Evolutionary conservation across 306 rosid genomes (phyloP).

Genomic region (Pueraria montana): DNA sequence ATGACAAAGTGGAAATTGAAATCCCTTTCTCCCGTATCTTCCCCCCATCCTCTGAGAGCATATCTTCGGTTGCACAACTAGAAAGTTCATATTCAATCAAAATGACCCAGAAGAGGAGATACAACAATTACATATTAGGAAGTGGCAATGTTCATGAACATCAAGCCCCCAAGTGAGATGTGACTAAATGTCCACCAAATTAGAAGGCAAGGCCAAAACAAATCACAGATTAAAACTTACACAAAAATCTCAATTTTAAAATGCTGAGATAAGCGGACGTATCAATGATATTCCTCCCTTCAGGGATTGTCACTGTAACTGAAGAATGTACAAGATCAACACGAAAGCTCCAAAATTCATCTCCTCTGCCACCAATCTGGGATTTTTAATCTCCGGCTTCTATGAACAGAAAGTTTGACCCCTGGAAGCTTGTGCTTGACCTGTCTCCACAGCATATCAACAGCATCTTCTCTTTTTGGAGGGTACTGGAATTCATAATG

Average conservation of each 20-base stretch:
- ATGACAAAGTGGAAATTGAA: slow-evolving; percentile 3
- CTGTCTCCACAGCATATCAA: slow-evolving; percentile 96
- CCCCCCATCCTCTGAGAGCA: not conserved
- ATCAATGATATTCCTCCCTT: slow-evolving; percentile 47
- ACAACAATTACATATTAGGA: slow-evolving; percentile 18
- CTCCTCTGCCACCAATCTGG: slow-evolving; percentile 89
- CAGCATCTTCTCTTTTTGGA: slow-evolving; percentile 82
- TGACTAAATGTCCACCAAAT: slow-evolving; percentile 33
- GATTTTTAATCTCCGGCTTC: slow-evolving; percentile 84
- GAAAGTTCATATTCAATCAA: slow-evolving; percentile 5
- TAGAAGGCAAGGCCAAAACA: slow-evolving; percentile 34
- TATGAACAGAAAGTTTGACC: slow-evolving; percentile 75
- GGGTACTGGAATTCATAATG: slow-evolving; percentile 95
- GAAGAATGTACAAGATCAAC: slow-evolving; percentile 61
- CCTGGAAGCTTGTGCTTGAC: slow-evolving; percentile 88
- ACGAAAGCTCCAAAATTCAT: slow-evolving; percentile 52
- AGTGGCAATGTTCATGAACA: slow-evolving; percentile 11
- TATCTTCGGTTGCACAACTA: slow-evolving; percentile 22
- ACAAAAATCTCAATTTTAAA: slow-evolving; percentile 37
- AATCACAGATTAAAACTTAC: slow-evolving; percentile 39
- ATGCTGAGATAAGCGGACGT: slow-evolving; percentile 40
- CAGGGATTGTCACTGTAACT: slow-evolving; percentile 42
- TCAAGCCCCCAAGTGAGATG: slow-evolving; percentile 29
- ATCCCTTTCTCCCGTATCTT: slow-evolving; percentile 34
- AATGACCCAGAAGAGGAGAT: slow-evolving; percentile 17